Evolutionary conservation across 2,329 filamentous ascomycete species (phyloP).

Genomic region (Aschersonia sp.): DNA sequence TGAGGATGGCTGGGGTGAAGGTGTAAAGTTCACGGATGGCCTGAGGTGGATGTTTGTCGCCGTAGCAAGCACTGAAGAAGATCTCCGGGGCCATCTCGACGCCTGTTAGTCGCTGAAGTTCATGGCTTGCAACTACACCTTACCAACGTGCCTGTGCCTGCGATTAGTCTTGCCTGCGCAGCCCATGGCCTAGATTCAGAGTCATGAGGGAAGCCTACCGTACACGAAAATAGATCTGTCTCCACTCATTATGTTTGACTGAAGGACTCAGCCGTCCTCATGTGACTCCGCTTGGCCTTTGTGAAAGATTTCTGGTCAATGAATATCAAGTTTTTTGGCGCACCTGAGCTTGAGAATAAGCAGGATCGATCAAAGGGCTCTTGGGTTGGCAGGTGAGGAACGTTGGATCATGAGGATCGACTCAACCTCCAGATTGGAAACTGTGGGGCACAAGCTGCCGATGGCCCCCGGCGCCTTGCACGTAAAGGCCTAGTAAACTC

Average conservation of each 20-base stretch:
- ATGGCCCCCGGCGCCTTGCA: not conserved
- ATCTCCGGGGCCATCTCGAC: constrained; percentile 66
- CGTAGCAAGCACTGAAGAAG: constrained; percentile 74
- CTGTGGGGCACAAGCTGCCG: too few relatives aligned
- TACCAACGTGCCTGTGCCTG: not conserved
- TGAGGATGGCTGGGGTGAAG: constrained; percentile 62
- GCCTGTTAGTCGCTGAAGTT: constrained; percentile 9
- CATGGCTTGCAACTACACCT: not conserved
- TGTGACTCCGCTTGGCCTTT: too few relatives aligned
- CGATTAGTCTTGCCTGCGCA: not conserved
- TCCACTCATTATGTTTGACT: not conserved
- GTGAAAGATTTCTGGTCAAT: too few relatives aligned
- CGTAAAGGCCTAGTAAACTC: not conserved
- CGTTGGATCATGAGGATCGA: too few relatives aligned
- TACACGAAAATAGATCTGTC: not conserved
- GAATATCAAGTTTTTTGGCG: too few relatives aligned
- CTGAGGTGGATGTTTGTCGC: constrained; percentile 31
- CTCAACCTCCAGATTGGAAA: too few relatives aligned
- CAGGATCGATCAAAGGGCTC: too few relatives aligned
- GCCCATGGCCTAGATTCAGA: too few relatives aligned
- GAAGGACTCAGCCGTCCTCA: not conserved
- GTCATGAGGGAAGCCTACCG: not conserved
- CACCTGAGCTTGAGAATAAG: too few relatives aligned
- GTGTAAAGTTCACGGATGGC: constrained; percentile 39
- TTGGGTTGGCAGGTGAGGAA: too few relatives aligned